Evolutionary conservation across 805 yeast genomes (phyloP), one percentile per base, ranked within the genome.

Genomic region (Pichia cephalocereana): DNA sequence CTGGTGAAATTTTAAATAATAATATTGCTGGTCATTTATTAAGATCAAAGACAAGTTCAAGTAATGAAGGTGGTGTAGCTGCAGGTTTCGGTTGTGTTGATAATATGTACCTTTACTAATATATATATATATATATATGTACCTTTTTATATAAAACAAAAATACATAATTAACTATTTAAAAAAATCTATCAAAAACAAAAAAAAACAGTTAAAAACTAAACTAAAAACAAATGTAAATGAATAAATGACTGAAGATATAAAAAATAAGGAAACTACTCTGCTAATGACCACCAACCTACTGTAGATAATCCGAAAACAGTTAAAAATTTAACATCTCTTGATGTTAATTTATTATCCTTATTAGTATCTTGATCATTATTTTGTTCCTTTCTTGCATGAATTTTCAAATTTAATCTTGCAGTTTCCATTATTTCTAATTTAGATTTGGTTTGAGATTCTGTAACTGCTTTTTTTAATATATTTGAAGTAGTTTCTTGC

Each of bases 41-140:
- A 56, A 80, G 99, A 68, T 85, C 96, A 0, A 93, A 93, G 65
- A 79, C 89, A 49, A 83, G 86, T 54, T 70, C 83, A 4, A 84
- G 95, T 46, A 82, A 93, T 65, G 99, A 93, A 70, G 99, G 99
- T 38, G 99, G 99, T 38, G 97, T 93, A 34, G 98, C 98, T 23
- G 99, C 99, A 15, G 99, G 99, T 1, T 91, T 86, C 67, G 99
- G 98, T 8, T 89, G 97, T 65, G 86, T 93, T 39, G 99, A 93
- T 65, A 85, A 89, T 59, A 73, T 89, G 37, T 78, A 80, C 51
- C 68, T 87, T 40, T 71, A 74, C 50, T 67, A 60, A 47, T 17
- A 2, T 19, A n/a, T n/a, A n/a, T n/a, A n/a, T n/a, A n/a, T n/a
- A n/a, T n/a, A n/a, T n/a, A n/a, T 19, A 19, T 19, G 23, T 19